Evolutionary conservation across 768 basidiomycete genomes (phyloP).

Genomic region (Boletus vinaceobasis): DNA sequence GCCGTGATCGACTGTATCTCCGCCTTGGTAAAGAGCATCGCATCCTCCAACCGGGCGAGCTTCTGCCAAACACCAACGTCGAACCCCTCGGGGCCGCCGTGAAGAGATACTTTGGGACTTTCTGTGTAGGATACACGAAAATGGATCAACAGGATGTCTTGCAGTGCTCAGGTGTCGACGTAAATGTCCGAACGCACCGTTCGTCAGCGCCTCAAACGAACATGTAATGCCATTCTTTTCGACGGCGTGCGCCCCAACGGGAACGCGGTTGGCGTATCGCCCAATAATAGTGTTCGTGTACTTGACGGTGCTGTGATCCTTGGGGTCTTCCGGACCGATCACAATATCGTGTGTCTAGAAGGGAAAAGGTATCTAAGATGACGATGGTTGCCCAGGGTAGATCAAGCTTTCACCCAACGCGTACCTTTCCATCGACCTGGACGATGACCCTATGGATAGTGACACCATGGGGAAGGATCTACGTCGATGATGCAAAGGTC

Average conservation of each 20-base stretch:
- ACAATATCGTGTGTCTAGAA: conserved; percentile 71
- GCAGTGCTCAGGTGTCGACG: background rate
- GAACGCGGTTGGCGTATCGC: conserved; percentile 69
- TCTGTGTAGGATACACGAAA: conserved; percentile 30
- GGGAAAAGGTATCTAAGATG: background rate
- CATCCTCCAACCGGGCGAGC: conserved; percentile 35
- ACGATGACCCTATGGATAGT: conserved; percentile 68
- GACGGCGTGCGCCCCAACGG: conserved; percentile 51
- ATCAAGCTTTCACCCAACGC: too few relatives aligned
- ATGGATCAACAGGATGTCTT: conserved; percentile 7
- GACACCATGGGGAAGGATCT: conserved; percentile 67
- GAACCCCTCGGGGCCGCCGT: conserved; percentile 67
- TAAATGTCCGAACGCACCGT: conserved; percentile 25
- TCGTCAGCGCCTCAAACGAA: conserved; percentile 42
- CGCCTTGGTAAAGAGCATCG: conserved; percentile 53
- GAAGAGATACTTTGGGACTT: conserved; percentile 57
- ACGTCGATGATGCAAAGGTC: background rate
- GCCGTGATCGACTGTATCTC: conserved; percentile 47
- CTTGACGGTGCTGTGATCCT: conserved; percentile 55
- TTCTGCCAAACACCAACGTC: conserved; percentile 55
- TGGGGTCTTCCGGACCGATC: conserved; percentile 64
- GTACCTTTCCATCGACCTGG: conserved; percentile 60
- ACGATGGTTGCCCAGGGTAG: too few relatives aligned
- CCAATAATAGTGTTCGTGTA: conserved; percentile 75
- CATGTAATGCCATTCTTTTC: conserved; percentile 52